Percentiles rank a stretch among this genome's conserved stretches.
Conservation (phyloP, 2,329 filamentous ascomycete genomes). For the Elsinoe fawcettii region DNA sequence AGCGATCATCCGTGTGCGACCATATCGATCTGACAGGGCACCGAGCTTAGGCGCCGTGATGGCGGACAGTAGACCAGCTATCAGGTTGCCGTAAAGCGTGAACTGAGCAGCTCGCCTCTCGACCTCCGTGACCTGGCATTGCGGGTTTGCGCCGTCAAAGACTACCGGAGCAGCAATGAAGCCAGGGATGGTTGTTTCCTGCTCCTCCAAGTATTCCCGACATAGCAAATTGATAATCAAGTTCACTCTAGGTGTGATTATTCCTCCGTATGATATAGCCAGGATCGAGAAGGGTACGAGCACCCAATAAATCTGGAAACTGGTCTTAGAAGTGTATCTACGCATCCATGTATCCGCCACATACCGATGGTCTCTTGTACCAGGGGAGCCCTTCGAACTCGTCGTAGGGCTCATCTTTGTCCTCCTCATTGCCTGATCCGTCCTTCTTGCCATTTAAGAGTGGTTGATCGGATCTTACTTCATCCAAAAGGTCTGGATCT, state of each 20-base stretch:
- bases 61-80: slow-evolving; percentile 69
- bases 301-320: slow-evolving; percentile 66
- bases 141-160: slow-evolving; percentile 60
- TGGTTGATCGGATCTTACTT: slow-evolving; percentile 22
- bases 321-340: neutral
- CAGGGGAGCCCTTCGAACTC: slow-evolving; percentile 57
- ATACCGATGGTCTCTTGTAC: slow-evolving; percentile 49
- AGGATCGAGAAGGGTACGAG: slow-evolving; percentile 72
- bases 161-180: slow-evolving; percentile 57
- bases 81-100: slow-evolving; percentile 64
- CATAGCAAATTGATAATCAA: slow-evolving; percentile 80
- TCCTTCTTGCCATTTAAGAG: slow-evolving; percentile 21
- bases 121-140: slow-evolving; percentile 73
- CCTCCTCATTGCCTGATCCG: slow-evolving; percentile 21
- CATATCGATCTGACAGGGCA: slow-evolving; percentile 77
- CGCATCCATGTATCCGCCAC: neutral
- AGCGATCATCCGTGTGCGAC: slow-evolving; percentile 66
- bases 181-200: slow-evolving; percentile 49
- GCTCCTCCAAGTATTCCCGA: slow-evolving; percentile 68
- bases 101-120: slow-evolving; percentile 72
- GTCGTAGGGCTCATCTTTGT: slow-evolving; percentile 18
- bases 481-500: slow-evolving; percentile 14
- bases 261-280: slow-evolving; percentile 77
- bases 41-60: slow-evolving; percentile 77
- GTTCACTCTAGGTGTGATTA: slow-evolving; percentile 79